Percentiles rank a stretch among this genome's conserved stretches.
Evolutionary conservation across 768 basidiomycete genomes (phyloP).

Genomic region (Strobilomyces dryophilus): DNA sequence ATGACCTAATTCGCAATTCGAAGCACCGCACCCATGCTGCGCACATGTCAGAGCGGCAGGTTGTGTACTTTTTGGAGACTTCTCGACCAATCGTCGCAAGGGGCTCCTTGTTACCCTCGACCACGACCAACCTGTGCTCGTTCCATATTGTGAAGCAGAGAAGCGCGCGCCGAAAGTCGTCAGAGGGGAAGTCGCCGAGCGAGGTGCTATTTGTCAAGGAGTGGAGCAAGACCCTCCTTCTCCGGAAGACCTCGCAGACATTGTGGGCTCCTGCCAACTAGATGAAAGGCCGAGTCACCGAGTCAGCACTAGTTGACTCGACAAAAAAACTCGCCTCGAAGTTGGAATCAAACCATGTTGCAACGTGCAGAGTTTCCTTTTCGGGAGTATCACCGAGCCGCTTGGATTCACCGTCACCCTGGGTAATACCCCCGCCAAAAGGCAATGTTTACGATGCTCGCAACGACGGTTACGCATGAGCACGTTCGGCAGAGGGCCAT

Average conservation of each 20-base stretch:
- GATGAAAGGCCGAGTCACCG: constrained; percentile 1
- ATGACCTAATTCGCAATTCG: constrained; percentile 28
- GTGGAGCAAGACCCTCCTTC: constrained; percentile 17
- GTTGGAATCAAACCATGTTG: constrained; percentile 4
- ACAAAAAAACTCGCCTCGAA: background rate
- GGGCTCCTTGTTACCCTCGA: constrained; percentile 20
- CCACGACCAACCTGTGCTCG: constrained; percentile 29
- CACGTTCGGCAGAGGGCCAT: constrained; percentile 36
- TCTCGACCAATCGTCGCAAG: constrained; percentile 20
- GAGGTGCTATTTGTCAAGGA: constrained; percentile 10
- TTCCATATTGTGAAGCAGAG: constrained; percentile 23
- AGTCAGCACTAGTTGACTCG: background rate
- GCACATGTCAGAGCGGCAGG: constrained; percentile 12
- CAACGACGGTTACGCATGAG: constrained; percentile 27
- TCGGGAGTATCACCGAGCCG: constrained; percentile 1
- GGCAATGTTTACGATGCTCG: constrained; percentile 26
- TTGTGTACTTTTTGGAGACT: constrained; percentile 1
- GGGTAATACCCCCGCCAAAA: constrained; percentile 4
- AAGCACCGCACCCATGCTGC: constrained; percentile 19
- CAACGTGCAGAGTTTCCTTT: constrained; percentile 19
- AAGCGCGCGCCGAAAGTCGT: constrained; percentile 17
- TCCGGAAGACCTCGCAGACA: constrained; percentile 3
- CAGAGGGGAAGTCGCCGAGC: constrained; percentile 9
- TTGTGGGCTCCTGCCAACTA: background rate
- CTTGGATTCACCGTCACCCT: constrained; percentile 7